Percentiles rank a stretch among this genome's conserved stretches.
Conservation (phyloP, 2,329 filamentous ascomycete species). For the Alternaria burnsii region DNA sequence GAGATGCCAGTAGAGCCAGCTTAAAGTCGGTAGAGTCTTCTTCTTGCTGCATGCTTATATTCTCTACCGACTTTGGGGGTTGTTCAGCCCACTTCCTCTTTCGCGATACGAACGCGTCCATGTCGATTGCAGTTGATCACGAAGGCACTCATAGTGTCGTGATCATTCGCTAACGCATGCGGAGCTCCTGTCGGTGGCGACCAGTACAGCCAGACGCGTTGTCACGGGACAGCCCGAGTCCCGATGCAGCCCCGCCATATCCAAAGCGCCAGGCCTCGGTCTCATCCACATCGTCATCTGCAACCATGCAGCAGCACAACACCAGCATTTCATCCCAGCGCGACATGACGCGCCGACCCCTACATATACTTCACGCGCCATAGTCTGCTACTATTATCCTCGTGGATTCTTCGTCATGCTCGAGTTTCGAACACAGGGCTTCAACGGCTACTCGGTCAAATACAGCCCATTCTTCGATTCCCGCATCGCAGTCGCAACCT, state of each 20-base stretch:
- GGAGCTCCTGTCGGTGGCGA: neutral
- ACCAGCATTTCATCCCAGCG: constrained; percentile 20
- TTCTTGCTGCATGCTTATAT: constrained; percentile 12
- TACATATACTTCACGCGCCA: constrained; percentile 19
- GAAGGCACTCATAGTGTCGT: neutral
- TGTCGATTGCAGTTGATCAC: constrained; percentile 12
- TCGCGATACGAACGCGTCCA: constrained; percentile 52
- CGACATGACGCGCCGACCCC: constrained; percentile 27
- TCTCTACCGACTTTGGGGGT: neutral
- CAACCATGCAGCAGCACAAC: constrained; percentile 27
- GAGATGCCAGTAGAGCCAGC: constrained; percentile 80
- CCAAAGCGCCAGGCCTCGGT: constrained; percentile 29
- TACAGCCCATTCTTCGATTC: constrained; percentile 99
- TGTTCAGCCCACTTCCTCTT: constrained; percentile 44
- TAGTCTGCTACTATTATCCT: constrained; percentile 4
- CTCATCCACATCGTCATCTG: constrained; percentile 25
- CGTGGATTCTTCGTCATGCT: constrained; percentile 69
- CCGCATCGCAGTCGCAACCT: constrained; percentile 85
- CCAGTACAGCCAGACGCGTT: constrained; percentile 11
- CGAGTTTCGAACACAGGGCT: constrained; percentile 91
- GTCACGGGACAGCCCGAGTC: constrained; percentile 29
- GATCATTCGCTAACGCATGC: neutral
- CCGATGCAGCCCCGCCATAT: constrained; percentile 33
- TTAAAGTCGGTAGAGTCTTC: constrained; percentile 91
- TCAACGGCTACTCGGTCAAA: constrained; percentile 95